A percentile compares a stretch with the other conserved stretches of the same genome.
phyloP scores from a whole-genome alignment of 1,284 basidiomycete species.

The Microbotryomycetes sp. region DNA sequence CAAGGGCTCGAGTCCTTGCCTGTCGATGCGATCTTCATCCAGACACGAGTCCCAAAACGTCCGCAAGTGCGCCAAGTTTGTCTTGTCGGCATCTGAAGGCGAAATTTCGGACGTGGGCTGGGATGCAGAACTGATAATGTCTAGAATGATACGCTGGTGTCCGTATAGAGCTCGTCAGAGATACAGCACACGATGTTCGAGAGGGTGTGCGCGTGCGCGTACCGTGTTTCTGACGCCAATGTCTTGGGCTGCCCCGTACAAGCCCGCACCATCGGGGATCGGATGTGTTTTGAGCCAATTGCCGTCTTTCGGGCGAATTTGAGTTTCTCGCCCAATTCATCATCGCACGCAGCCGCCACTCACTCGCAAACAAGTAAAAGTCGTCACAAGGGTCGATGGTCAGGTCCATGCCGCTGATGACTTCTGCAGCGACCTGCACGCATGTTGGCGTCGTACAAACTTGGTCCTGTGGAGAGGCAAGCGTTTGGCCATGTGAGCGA shows the following conservation, averaged over 20 bases:
- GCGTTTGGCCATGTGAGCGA: neutral
- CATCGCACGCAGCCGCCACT: conserved; percentile 44
- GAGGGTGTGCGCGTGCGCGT: conserved; percentile 11
- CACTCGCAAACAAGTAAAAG: conserved; percentile 72
- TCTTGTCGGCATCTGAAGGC: conserved; percentile 48
- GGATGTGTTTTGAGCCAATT: conserved; percentile 75
- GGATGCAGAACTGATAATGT: conserved; percentile 40
- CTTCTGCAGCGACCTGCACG: conserved; percentile 70
- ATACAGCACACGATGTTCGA: conserved; percentile 45
- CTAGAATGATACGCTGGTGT: conserved; percentile 41
- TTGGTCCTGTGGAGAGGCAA: conserved; percentile 42
- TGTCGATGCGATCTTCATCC: conserved; percentile 53
- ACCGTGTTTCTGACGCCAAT: conserved; percentile 42
- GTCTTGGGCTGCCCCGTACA: conserved; percentile 47
- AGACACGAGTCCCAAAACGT: conserved; percentile 76
- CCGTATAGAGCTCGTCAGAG: conserved; percentile 43
- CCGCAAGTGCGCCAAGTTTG: conserved; percentile 69
- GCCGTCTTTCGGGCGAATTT: conserved; percentile 45
- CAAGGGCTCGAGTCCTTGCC: conserved; percentile 44
- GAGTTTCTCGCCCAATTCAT: conserved; percentile 28
- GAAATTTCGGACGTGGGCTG: conserved; percentile 24
- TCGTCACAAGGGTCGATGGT: conserved; percentile 87
- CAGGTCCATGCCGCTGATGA: conserved; percentile 72
- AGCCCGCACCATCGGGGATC: conserved; percentile 73
- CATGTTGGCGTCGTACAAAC: conserved; percentile 73